These are phyloP conservation scores for Phlyctochytrium bullatum DNA, from an alignment of 192 early-diverging fungal genomes.

Conservation along the genomic window DNA sequence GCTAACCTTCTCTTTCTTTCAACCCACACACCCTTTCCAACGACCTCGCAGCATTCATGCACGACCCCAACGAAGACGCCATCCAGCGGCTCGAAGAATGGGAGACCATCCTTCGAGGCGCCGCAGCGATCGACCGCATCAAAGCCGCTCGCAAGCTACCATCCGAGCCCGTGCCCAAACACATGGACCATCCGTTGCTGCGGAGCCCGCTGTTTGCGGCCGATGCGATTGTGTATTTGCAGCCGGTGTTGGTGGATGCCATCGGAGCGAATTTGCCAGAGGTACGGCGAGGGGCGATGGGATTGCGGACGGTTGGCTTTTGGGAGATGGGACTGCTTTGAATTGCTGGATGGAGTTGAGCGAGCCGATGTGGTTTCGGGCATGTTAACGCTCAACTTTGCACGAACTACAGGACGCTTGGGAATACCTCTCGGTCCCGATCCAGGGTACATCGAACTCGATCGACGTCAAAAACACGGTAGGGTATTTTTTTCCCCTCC, in stretches of 20 bases:
- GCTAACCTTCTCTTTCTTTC: too few relatives aligned
- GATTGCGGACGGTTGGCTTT: neutral
- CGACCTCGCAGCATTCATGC: too few relatives aligned
- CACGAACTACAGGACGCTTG: constrained; percentile 30
- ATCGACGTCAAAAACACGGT: neutral
- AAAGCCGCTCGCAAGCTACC: too few relatives aligned
- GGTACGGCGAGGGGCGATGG: too few relatives aligned
- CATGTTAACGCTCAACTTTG: too few relatives aligned
- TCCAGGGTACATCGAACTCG: neutral
- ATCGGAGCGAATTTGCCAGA: constrained; percentile 33
- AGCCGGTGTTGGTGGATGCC: constrained; percentile 44
- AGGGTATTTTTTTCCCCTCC: neutral
- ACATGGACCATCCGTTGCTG: constrained; percentile 22
- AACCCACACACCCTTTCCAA: too few relatives aligned
- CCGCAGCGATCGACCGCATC: too few relatives aligned
- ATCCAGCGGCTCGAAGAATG: too few relatives aligned
- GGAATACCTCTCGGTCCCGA: constrained; percentile 28
- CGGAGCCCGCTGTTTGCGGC: constrained; percentile 40
- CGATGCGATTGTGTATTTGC: constrained; percentile 36
- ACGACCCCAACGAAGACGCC: too few relatives aligned
- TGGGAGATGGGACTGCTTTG: neutral
- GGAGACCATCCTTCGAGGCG: too few relatives aligned
- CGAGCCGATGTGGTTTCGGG: too few relatives aligned
- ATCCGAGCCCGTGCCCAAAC: neutral
- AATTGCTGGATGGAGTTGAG: too few relatives aligned